These are phyloP conservation scores for Arthroderma sp. DNA, from an alignment of 2,329 filamentous ascomycete genomes.

Conservation along the genomic window DNA sequence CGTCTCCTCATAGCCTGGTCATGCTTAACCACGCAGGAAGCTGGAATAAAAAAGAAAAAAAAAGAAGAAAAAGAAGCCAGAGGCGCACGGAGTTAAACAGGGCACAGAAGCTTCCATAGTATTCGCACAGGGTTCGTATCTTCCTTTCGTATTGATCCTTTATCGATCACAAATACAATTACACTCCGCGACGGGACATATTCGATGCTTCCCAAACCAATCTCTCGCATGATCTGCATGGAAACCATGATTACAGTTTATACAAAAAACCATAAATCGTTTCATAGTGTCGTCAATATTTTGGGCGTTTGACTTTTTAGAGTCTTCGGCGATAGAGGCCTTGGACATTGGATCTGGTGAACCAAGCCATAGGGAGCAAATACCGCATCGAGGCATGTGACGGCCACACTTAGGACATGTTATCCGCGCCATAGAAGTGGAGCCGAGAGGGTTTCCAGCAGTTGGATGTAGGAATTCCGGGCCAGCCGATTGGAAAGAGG, in stretches of 20 bases:
- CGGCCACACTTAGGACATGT: slow-evolving; percentile 49
- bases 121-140: too few species aligned
- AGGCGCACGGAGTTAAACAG: too few species aligned
- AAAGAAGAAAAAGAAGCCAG: too few species aligned
- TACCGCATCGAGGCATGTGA: slow-evolving; percentile 49
- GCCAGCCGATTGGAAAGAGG: slow-evolving; percentile 15
- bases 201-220: slow-evolving; percentile 45
- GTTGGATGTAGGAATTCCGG: slow-evolving; percentile 24
- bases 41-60: too few species aligned
- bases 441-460: slow-evolving; percentile 22
- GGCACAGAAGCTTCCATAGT: too few species aligned
- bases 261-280: slow-evolving; percentile 47
- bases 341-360: slow-evolving; percentile 41
- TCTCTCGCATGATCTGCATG: slow-evolving; percentile 49
- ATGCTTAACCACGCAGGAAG: too few species aligned
- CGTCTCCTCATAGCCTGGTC: too few species aligned
- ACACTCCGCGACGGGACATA: slow-evolving; percentile 44
- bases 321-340: slow-evolving; percentile 23
- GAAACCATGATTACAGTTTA: slow-evolving; percentile 50
- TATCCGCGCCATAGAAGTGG: slow-evolving; percentile 33
- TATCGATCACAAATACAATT: slow-evolving; percentile 36
- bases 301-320: slow-evolving; percentile 9
- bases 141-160: neutral
- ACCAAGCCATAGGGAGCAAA: slow-evolving; percentile 50
- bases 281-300: slow-evolving; percentile 35